Conservation (phyloP, 1,284 basidiomycete genomes). For the Malassezia sp. region DNA sequence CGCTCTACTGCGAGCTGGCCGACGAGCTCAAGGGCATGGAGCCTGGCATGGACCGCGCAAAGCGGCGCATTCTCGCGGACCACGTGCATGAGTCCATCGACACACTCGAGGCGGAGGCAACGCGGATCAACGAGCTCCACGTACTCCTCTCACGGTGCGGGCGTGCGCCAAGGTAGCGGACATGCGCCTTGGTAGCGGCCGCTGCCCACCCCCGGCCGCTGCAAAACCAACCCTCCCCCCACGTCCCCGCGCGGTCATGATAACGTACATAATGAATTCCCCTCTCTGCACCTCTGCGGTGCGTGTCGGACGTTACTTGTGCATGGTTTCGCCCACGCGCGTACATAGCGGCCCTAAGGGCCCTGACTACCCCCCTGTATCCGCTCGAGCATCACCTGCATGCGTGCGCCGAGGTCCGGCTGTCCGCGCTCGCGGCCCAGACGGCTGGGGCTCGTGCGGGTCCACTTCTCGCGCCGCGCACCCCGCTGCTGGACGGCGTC, state of each 20-base stretch:
- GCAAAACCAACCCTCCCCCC: too few relatives aligned
- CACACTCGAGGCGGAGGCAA: conserved; percentile 33
- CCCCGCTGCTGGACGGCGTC: conserved; percentile 28
- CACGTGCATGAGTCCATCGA: conserved; percentile 42
- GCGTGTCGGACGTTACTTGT: too few relatives aligned
- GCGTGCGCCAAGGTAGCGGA: background rate
- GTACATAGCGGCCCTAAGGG: too few relatives aligned
- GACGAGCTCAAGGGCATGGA: conserved; percentile 38
- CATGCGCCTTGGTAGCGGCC: too few relatives aligned
- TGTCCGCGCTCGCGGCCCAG: conserved; percentile 35
- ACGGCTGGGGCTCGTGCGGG: conserved; percentile 29
- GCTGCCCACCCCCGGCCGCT: too few relatives aligned
- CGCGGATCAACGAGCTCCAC: conserved; percentile 26
- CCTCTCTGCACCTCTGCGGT: too few relatives aligned
- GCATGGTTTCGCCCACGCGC: too few relatives aligned
- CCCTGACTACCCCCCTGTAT: too few relatives aligned
- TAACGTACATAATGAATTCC: too few relatives aligned
- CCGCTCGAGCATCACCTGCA: conserved; percentile 44
- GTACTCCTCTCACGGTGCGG: conserved; percentile 10
- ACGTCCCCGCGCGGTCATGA: too few relatives aligned
- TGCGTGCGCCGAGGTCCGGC: conserved; percentile 38
- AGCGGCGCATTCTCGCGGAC: conserved; percentile 30
- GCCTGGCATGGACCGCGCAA: conserved; percentile 26
- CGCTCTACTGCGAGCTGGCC: conserved; percentile 39
- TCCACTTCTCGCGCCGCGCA: conserved; percentile 33